These are phyloP conservation scores for Strigomonas culicis DNA, from an alignment of 208 protist genomes.

Conservation along the genomic window DNA sequence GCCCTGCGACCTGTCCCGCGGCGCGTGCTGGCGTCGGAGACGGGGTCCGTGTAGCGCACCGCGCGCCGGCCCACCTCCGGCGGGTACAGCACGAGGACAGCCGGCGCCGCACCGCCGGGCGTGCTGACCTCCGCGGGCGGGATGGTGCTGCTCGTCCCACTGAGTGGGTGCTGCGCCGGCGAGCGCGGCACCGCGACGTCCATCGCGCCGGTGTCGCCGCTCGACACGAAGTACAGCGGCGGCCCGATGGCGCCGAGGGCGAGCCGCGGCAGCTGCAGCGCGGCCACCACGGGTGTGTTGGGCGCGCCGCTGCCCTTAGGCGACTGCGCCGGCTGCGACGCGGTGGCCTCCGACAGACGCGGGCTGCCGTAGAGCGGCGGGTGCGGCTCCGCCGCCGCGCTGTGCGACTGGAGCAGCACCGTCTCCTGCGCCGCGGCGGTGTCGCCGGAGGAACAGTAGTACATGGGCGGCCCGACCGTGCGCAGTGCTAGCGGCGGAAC, in stretches of 20 bases:
- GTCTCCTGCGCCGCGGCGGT: conserved; percentile 31
- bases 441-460: conserved; percentile 39
- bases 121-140: background rate
- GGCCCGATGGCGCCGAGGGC: conserved; percentile 37
- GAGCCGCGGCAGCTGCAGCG: conserved; percentile 41
- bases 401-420: background rate
- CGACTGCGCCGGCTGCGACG: background rate
- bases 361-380: background rate
- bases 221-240: conserved; percentile 60
- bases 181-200: conserved; percentile 14
- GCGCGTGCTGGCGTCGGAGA: background rate
- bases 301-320: background rate
- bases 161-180: background rate
- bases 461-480: conserved; percentile 30
- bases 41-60: conserved; percentile 10
- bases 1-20: no score
- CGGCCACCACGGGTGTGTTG: conserved; percentile 1
- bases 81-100: no score
- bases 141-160: background rate
- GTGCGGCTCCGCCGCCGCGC: no score
- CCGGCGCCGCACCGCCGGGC: background rate
- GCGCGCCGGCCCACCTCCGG: no score
- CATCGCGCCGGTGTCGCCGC: conserved; percentile 46
- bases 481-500: conserved; percentile 30
- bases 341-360: background rate